Conservation (phyloP, 1,284 basidiomycete genomes). For the Pterulicium gracile region DNA sequence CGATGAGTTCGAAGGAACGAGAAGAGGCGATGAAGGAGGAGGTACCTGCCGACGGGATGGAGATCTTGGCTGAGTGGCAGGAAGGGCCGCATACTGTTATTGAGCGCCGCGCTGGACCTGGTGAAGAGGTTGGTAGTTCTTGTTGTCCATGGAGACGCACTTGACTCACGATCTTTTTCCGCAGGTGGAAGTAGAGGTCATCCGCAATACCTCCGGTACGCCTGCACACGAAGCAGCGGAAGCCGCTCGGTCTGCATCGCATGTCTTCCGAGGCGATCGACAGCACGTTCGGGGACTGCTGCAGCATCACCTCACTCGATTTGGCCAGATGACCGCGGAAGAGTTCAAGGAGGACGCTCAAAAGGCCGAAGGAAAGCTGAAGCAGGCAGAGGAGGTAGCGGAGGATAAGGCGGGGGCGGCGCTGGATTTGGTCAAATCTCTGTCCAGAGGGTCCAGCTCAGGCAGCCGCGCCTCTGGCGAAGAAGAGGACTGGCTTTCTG, state of each 20-base stretch:
- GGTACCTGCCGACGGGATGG: background rate
- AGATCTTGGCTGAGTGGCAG: slow-evolving; percentile 28
- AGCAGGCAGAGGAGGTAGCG: background rate
- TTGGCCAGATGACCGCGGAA: background rate
- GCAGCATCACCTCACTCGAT: background rate
- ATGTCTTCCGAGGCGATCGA: background rate
- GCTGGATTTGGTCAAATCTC: too few relatives aligned
- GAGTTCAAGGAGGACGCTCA: background rate
- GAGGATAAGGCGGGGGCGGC: too few relatives aligned
- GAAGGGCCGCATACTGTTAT: slow-evolving; percentile 62
- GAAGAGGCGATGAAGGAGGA: background rate
- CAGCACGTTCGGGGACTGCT: background rate
- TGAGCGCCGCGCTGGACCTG: slow-evolving; percentile 45
- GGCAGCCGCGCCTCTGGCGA: too few relatives aligned
- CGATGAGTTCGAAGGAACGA: slow-evolving; percentile 1
- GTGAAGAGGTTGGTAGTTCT: slow-evolving; percentile 46
- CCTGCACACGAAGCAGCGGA: background rate
- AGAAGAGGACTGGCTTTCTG: too few relatives aligned
- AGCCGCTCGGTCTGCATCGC: background rate
- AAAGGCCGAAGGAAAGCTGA: too few relatives aligned
- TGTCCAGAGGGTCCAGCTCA: too few relatives aligned
- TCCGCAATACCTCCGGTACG: background rate
- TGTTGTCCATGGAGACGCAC: background rate
- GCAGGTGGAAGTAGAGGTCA: slow-evolving; percentile 1
- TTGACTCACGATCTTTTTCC: background rate